A percentile compares a stretch with the other conserved stretches of the same genome.
Evolutionary conservation across 305 asterid genomes (phyloP).

Genomic region (Euphrasia arctica): DNA sequence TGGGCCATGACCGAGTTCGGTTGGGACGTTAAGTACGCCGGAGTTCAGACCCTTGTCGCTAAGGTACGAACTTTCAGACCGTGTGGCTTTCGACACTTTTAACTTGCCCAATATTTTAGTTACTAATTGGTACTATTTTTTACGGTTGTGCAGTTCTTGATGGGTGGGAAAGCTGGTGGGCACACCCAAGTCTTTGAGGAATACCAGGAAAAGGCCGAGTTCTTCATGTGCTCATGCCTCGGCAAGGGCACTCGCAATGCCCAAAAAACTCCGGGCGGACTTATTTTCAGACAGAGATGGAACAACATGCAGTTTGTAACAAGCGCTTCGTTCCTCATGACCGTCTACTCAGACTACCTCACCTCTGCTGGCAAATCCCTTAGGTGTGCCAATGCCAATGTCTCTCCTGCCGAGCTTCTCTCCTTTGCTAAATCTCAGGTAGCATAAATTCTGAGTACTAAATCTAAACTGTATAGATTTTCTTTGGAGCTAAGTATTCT

Average conservation of each 20-base stretch:
- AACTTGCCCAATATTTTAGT: not conserved
- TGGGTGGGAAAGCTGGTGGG: constrained; percentile 77
- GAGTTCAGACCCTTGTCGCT: constrained; percentile 91
- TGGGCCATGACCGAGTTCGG: constrained; percentile 99
- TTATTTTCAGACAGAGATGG: constrained; percentile 88
- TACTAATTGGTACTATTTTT: not conserved
- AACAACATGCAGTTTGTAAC: constrained; percentile 98
- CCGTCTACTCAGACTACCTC: constrained; percentile 88
- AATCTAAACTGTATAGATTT: no score
- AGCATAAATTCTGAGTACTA: not conserved
- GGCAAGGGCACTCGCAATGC: constrained; percentile 81
- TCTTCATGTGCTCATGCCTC: constrained; percentile 88
- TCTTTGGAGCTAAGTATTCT: no score
- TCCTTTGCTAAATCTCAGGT: constrained; percentile 94
- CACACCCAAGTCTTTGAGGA: constrained; percentile 50
- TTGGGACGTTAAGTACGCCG: constrained; percentile 99
- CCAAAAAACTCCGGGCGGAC: constrained; percentile 90
- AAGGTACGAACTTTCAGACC: constrained; percentile 42
- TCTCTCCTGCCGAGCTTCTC: constrained; percentile 69
- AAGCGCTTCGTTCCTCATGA: constrained; percentile 79
- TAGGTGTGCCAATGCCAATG: constrained; percentile 53
- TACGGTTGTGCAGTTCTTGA: constrained; percentile 55
- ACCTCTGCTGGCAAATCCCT: constrained; percentile 72
- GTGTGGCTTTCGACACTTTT: no score
- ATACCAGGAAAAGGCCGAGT: constrained; percentile 88